Evolutionary conservation across 2,329 filamentous ascomycete genomes (phyloP), one percentile per base, ranked within the genome.

Genomic region (Penicillium sp.): DNA sequence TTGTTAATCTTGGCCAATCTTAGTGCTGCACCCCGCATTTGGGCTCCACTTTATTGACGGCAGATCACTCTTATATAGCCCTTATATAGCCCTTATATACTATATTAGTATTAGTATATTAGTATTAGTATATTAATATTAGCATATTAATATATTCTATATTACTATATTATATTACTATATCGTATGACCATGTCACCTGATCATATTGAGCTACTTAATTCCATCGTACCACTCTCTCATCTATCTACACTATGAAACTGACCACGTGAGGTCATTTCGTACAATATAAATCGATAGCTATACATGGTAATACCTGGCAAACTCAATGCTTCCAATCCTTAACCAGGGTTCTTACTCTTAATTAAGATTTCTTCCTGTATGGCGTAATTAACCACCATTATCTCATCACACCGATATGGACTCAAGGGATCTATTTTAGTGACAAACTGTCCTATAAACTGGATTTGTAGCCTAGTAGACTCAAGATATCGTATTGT

Each of bases 21-120:
- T 66, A 66, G 67, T 56, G 65, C 69, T 72, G 71, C 71, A 73
- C 71, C 71, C 71, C 71, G 70, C 71, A 73, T 72, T 73, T 63
- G 60, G 59, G 38, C 65, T 58, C 61, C 57, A 55, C 52, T 55
- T 35, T 31, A 45, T 60, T 61, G n/a, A 48, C 19, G 55, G 50
- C 36, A 35, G 55, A 57, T 52, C 50, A 45, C 23, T 27, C 17
- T 52, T 51, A 51, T 55, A 41, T 49, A 27, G 27, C 27, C 27
- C 8, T 9, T 1, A 9, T 27, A 27, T 21, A 41, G 13, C 19
- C 29, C 4, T 1, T 13, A 31, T 31, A 31, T 10, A 17, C 33
- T 6, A 21, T 42, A 7, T 2, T 42, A 23, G 3, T 17, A 25
- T 23, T 23, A 3, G 21, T 23, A 23, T 23, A 23, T 23, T 23